Base-by-base conservation (phyloP, 306 rosid species). In the Senna tora region DNA sequence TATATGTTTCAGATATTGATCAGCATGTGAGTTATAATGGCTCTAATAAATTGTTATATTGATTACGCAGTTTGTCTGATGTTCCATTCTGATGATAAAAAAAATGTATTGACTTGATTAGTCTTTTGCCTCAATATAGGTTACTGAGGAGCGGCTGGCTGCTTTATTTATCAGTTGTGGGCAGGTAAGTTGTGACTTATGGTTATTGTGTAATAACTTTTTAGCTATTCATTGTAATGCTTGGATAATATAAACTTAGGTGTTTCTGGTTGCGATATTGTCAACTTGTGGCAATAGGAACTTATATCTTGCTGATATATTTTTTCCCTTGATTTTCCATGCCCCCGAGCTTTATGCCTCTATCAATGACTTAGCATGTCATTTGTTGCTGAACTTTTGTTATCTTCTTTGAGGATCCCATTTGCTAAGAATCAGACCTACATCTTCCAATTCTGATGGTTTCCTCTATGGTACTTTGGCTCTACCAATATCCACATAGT, bases 91-190 rank as follows among this genome's bases (percentile, higher is more conserved):
- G 13, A 30, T 65, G 46, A 36, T 66, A 50, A 55, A 69, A 60
- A 42, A 74, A 73, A 58, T 20, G 8, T n/a, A 41, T 70, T 66
- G 4, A 47, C 46, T 55, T 69, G 15, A 85, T 55, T 67, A 41
- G 38, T 53, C 19, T 69, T 52, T 60, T 69, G 61, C 72, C 65
- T 56, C 78, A 33, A 41, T 80, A 59, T 69, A 93, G 98, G 98
- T 93, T 72, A 90, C 98, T 38, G 98, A 93, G 90, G 98, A 93
- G 92, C 86, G 87, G 75, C 98, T 93, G 75, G 98, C 98, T 46
- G 97, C 93, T 69, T 82, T 93, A 76, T 93, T 93, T 85, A 86
- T 87, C 72, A 79, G 59, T 62, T 93, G 97, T 59, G 98, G 98
- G 67, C 97, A 90, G 66, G 98, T 93, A 86, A 87, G 94, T 84